These are phyloP conservation scores for Cyclanthera cordifolia DNA, from an alignment of 306 rosid genomes.

Conservation along the genomic window DNA sequence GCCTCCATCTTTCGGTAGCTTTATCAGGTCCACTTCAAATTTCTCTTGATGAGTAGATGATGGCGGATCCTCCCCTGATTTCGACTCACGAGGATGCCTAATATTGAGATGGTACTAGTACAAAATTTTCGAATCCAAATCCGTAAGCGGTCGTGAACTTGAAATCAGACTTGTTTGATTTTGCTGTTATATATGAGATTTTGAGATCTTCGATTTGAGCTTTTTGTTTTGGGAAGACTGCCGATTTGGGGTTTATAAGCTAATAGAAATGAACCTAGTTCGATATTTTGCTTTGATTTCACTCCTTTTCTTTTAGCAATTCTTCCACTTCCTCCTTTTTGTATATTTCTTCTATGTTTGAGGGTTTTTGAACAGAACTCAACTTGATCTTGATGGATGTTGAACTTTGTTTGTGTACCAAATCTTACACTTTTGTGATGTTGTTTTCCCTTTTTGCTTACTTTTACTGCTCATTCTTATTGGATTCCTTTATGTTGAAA, in stretches of 20 bases:
- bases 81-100: too few species aligned
- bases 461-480: slow-evolving; percentile 13
- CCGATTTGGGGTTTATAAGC: background rate
- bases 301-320: slow-evolving; percentile 4
- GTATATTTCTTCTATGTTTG: background rate
- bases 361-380: background rate
- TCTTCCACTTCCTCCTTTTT: background rate
- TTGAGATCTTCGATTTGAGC: slow-evolving; percentile 4
- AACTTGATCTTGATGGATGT: slow-evolving; percentile 7
- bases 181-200: too few species aligned
- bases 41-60: too few species aligned
- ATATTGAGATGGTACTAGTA: too few species aligned
- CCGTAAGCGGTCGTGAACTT: too few species aligned
- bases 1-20: too few species aligned
- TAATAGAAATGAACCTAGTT: background rate
- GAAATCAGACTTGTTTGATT: too few species aligned
- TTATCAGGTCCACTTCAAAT: too few species aligned
- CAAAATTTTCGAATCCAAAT: too few species aligned
- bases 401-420: background rate
- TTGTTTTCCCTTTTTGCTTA: background rate
- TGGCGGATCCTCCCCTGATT: too few species aligned
- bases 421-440: background rate
- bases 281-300: background rate
- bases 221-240: background rate
- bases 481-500: slow-evolving; percentile 9